Conservation (phyloP, 345 rosid species). For the Linum lewisii region DNA sequence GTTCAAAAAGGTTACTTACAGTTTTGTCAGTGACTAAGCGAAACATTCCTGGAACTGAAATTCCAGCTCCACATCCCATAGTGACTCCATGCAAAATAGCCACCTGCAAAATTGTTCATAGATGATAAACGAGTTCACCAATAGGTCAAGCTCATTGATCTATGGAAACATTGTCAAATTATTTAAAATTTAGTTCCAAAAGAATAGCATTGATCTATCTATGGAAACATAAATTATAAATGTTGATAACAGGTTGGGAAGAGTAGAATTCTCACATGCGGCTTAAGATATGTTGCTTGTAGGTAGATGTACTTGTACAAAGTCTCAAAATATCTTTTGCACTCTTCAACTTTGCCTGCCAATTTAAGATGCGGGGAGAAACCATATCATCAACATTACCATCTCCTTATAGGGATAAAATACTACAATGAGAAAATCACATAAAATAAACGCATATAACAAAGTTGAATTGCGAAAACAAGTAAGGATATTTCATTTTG, state of each 20-base stretch:
- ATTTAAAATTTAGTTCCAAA: too few species aligned
- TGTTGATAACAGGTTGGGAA: not conserved
- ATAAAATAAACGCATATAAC: not conserved
- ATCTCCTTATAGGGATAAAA: not conserved
- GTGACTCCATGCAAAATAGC: constrained; percentile 70
- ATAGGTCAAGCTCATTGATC: not conserved
- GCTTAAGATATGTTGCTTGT: constrained; percentile 82
- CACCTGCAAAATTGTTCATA: constrained; percentile 34
- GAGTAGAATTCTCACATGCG: constrained; percentile 53
- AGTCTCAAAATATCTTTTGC: constrained; percentile 47
- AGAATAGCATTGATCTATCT: not conserved
- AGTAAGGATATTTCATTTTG: too few species aligned
- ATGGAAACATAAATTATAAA: too few species aligned
- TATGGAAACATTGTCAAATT: not conserved
- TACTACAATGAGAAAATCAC: not conserved
- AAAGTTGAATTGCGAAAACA: too few species aligned
- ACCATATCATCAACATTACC: constrained; percentile 14
- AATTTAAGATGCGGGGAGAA: not conserved
- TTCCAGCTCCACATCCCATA: constrained; percentile 74
- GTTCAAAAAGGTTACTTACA: constrained; percentile 32
- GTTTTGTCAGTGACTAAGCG: constrained; percentile 67
- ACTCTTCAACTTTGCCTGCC: constrained; percentile 66
- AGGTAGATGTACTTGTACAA: constrained; percentile 74
- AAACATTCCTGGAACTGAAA: constrained; percentile 74
- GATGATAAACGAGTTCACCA: constrained; percentile 1